Base-by-base conservation (phyloP, 2,329 filamentous ascomycete genomes). In the Claviceps monticola region DNA sequence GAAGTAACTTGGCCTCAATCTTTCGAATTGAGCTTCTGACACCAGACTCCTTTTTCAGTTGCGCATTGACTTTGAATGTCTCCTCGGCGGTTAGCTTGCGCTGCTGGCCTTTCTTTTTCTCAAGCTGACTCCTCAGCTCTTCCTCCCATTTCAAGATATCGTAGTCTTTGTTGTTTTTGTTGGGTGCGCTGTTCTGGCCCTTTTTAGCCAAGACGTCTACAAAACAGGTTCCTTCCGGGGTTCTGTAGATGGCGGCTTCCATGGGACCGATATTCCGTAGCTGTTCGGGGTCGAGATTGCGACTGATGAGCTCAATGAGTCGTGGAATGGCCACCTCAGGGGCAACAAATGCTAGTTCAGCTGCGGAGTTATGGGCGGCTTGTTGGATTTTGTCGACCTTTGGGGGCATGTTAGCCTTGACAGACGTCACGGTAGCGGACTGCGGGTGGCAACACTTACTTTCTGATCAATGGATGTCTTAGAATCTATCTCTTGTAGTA, bases 81-180 rank as follows among this genome's bases (percentile, higher is more conserved):
- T 98, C 91, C 38, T 97, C 93, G 0, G 87, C 70, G 0, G 88
- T 93, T 9, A 97, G 79, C 68, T 96, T 98, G 71, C 89, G 91
- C 60, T 88, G 82, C 54, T 86, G 80, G 1, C 91, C 91, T 66
- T 91, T 95, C 73, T 97, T 98, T 63, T 87, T 78, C n/a, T 90
- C 89, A 42, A 98, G 70, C 60, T 96, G 88, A 41, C 81, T 77
- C 53, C 90, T 78, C 7, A 98, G 75, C 57, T 98, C 93, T 64
- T 91, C 86, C 67, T 98, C 93, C 93, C 94, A 98, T 67, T 95
- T 96, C 42, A 96, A 69, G 1, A 88, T 94, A 60, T 98, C 88
- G 60, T 96, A 95, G 64, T 97, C 93, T 65, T 95, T 96, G 48
- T 81, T 84, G 61, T 88, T 95, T 70, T 95, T 97, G 68, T 89